Percentiles rank a stretch among this genome's conserved stretches.
These are phyloP conservation scores for Fusarium equiseti DNA, from an alignment of 2,329 filamentous ascomycete species.

Conservation along the genomic window DNA sequence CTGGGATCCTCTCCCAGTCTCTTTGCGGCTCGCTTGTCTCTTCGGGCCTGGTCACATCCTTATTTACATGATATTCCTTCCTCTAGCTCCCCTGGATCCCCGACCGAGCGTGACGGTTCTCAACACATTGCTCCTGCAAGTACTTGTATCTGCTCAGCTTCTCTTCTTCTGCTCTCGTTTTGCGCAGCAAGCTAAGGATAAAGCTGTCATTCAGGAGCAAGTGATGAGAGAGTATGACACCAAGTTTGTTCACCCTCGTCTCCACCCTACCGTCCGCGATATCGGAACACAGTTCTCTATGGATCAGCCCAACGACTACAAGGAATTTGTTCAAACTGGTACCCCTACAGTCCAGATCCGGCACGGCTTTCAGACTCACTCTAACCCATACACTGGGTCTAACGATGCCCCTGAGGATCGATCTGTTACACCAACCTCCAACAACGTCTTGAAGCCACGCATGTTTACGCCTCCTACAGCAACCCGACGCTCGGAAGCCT, in stretches of 20 bases:
- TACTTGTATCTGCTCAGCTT: slow-evolving; percentile 81
- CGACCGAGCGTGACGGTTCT: slow-evolving; percentile 88
- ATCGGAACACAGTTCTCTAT: slow-evolving; percentile 82
- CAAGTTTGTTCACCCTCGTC: slow-evolving; percentile 91
- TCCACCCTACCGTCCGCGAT: slow-evolving; percentile 82
- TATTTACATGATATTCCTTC: slow-evolving; percentile 89
- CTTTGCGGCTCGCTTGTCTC: slow-evolving; percentile 83
- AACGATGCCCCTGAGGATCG: slow-evolving; percentile 61
- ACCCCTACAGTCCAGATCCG: slow-evolving; percentile 74
- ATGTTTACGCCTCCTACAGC: slow-evolving; percentile 58
- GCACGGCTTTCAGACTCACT: slow-evolving; percentile 82
- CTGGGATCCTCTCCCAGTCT: slow-evolving; percentile 92
- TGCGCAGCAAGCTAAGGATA: slow-evolving; percentile 87
- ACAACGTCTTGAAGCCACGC: slow-evolving; percentile 56
- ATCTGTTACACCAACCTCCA: slow-evolving; percentile 51
- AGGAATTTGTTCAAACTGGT: slow-evolving; percentile 61
- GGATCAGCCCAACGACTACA: slow-evolving; percentile 56
- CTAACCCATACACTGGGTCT: slow-evolving; percentile 80
- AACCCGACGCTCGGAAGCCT: slow-evolving; percentile 52
- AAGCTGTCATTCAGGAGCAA: slow-evolving; percentile 85
- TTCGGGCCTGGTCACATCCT: slow-evolving; percentile 96
- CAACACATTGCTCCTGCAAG: slow-evolving; percentile 81
- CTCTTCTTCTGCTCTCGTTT: slow-evolving; percentile 79
- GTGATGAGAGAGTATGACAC: slow-evolving; percentile 95
- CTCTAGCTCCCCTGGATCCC: slow-evolving; percentile 79